Percentiles rank a stretch among this genome's conserved stretches.
Conservation (phyloP, 139 green algal genomes). For the Auxenochlorella pyrenoidosa region DNA sequence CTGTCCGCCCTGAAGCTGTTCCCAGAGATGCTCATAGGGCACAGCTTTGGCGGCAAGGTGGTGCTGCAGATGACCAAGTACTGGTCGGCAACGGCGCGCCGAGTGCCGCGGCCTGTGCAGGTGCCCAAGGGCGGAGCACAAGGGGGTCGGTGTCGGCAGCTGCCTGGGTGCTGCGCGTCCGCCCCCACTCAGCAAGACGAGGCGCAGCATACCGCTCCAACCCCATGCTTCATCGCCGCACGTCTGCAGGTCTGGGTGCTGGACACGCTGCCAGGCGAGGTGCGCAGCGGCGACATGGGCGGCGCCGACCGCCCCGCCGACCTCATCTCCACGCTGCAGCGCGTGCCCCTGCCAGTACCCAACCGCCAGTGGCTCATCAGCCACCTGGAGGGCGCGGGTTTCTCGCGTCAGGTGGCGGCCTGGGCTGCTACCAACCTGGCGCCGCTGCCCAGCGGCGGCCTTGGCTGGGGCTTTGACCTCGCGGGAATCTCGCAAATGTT, state of each 20-base stretch:
- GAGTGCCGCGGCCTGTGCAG: conserved; percentile 85
- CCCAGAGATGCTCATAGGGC: conserved; percentile 89
- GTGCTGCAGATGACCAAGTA: conserved; percentile 92
- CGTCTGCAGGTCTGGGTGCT: conserved; percentile 87
- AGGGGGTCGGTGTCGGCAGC: no score
- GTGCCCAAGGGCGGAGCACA: conserved; percentile 42
- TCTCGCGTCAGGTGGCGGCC: conserved; percentile 60
- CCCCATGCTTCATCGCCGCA: no score
- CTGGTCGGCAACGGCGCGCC: conserved; percentile 62
- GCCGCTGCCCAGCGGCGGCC: conserved; percentile 41
- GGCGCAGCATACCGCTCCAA: background rate
- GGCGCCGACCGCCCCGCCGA: conserved; percentile 76
- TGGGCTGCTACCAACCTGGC: conserved; percentile 93
- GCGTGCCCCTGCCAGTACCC: conserved; percentile 70
- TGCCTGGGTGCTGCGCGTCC: background rate
- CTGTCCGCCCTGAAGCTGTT: conserved; percentile 86
- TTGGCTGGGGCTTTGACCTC: conserved; percentile 91
- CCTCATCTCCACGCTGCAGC: conserved; percentile 80
- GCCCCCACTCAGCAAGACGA: background rate
- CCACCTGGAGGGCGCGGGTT: conserved; percentile 43
- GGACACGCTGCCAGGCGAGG: conserved; percentile 86
- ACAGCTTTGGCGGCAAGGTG: conserved; percentile 95
- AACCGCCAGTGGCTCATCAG: conserved; percentile 63
- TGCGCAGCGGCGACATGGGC: conserved; percentile 63
- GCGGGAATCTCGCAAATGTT: conserved; percentile 90